Percentiles rank a stretch among this genome's conserved stretches.
These are phyloP conservation scores for Amaranthus tricolor DNA, from an alignment of 179 eudicot genomes.

Conservation along the genomic window DNA sequence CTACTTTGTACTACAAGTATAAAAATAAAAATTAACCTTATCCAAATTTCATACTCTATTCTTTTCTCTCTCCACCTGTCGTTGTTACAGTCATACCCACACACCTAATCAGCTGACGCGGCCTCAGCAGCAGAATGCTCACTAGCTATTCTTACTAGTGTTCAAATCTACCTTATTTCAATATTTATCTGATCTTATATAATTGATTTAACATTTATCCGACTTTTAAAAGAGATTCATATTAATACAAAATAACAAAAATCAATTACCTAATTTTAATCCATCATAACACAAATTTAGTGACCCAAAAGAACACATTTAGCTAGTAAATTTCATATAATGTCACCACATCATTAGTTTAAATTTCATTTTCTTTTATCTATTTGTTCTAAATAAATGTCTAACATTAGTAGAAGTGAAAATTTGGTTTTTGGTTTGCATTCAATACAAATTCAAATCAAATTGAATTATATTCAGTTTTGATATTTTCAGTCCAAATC, in stretches of 20 bases:
- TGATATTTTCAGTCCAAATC: too few relatives aligned
- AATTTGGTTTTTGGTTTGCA: too few relatives aligned
- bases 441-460: too few relatives aligned
- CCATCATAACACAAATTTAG: too few relatives aligned
- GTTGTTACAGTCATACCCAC: not conserved
- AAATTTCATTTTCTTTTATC: too few relatives aligned
- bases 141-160: not conserved
- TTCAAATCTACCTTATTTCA: not conserved
- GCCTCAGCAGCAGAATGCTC: slow-evolving; percentile 11
- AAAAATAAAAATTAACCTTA: slow-evolving; percentile 10
- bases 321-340: too few relatives aligned
- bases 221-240: not conserved
- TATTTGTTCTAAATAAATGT: too few relatives aligned
- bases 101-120: slow-evolving; percentile 21
- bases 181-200: not conserved
- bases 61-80: slow-evolving; percentile 4
- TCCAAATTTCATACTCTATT: not conserved
- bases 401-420: too few relatives aligned
- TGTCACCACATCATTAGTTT: too few relatives aligned
- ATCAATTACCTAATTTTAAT: too few relatives aligned
- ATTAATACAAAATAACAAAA: not conserved
- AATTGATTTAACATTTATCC: not conserved
- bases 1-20: not conserved
- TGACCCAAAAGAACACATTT: too few relatives aligned
- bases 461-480: too few relatives aligned